Base-by-base conservation (phyloP, 305 asterid genomes). In the Solanum hybrid region DNA sequence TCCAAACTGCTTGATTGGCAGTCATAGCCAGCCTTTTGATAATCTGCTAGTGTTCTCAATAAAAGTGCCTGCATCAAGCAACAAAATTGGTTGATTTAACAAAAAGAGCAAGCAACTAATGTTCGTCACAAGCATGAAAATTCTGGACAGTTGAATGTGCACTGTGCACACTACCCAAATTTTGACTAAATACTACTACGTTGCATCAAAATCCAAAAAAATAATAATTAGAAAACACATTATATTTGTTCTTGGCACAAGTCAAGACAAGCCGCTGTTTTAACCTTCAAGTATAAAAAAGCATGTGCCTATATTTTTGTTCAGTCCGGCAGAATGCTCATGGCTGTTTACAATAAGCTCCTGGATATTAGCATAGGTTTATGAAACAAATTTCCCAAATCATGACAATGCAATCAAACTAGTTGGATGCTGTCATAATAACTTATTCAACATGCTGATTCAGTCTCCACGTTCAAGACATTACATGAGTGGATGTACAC, bases 1-100 rank as follows among this genome's bases (percentile, higher is more conserved):
- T 96, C 99, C 93, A 97, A 93, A 93, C 99, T 94, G 94, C 98
- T 96, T 10, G 98, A 94, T 90, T 92, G 93, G 90, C 95, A 95
- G 91, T 96, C 97, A 73, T 93, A 98, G 78, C 99, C 99, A 82
- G 95, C 98, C 91, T 39, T 94, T 34, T 92, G 90, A 82, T 97
- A 97, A 91, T 97, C 99, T 85, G 91, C 79, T 84, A 96, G 76
- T 32, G 99, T 97, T 92, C 98, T 95, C 84, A n/a, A 91, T 89
- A 97, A 92, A 92, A 97, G 97, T 22, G 99, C 97, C 99, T 96
- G 95, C 78, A n/a, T 85, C 78, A 85, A 85, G 78, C 45, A 85
- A 57, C 45, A 57, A 61, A 31, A 57, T 1, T 57, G 76, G 51
- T 57, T 85, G 78, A 85, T 85, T 57, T 61, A n/a, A 31, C 8